Evolutionary conservation across 2,329 filamentous ascomycete species (phyloP), one percentile per base, ranked within the genome.

Genomic region (Taxawa tesnikishii): DNA sequence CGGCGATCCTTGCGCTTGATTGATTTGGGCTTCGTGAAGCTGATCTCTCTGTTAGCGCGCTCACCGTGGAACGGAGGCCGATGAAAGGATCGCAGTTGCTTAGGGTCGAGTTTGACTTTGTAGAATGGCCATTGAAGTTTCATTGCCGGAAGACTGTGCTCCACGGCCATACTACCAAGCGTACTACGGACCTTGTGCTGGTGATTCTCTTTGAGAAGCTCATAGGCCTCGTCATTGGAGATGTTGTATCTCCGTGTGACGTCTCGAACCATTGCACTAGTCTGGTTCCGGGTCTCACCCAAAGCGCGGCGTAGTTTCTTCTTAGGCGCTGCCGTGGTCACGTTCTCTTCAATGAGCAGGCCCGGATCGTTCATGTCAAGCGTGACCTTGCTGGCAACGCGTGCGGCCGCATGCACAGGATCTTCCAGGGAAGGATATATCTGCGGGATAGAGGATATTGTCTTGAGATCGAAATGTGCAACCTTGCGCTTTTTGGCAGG

Each of bases 61-160:
- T 45, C 36, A 36, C 44, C 74, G 74, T 50, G 72, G 43, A 94
- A 69, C 14, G 73, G 67, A 13, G 85, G 85, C 6, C 87, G 75
- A 54, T 94, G 87, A 57, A 88, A 94, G 24, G 83, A 81, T 60
- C 85, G 56, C 54, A 85, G 63, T 60, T 88, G 59, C 59, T 80
- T 65, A 39, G 70, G 68, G 16, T 75, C 70, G 13, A 94, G 66
- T 49, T 81, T 83, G 34, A 90, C 84, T 50, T 83, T 83, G 63
- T 96, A 98, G 65, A 94, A 96, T 24, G 90, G 90, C 73, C 83
- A 96, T 40, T 92, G 83, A 25, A 98, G 63, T 50, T 88, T 87
- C 48, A 88, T 67, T 8, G 90, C 90, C 11, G 90, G 88, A 65
- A 94, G 68, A 55, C 83, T 87, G 60, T 98, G 90, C 54, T 98